Base-by-base conservation (phyloP, 495 filamentous ascomycete species). In the Schizothecium vesticola region DNA sequence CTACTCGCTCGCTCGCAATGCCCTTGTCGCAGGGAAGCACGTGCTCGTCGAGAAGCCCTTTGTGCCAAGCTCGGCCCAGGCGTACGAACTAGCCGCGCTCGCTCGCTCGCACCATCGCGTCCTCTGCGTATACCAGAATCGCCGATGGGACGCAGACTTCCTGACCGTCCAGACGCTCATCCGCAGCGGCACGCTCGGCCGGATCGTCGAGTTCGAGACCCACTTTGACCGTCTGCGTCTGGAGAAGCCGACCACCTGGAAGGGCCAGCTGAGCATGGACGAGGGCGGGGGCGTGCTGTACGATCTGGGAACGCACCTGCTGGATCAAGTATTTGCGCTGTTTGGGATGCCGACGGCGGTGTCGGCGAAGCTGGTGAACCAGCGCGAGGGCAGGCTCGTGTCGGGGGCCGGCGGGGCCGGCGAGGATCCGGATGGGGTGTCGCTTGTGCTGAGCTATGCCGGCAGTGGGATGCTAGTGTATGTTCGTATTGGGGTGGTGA, bases 31-130 rank as follows among this genome's bases (percentile, higher is more conserved):
- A 19, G 90, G 91, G 61, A 97, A 96, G 78, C 87, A 97, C 76
- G 90, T 96, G 24, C 83, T 97, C 26, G 88, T 92, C 56, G 94
- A 97, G 80, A 97, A 97, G 80, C 94, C 94, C 0, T 94, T 97
- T 77, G 89, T 91, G 9, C 88, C 90, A 12, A 91, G 89, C 5
- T 80, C 84, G 19, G 77, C 83, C 63, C 89, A 97, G 79, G 92
- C 92, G 11, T 81, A 88, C 55, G 82, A 88, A 70, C 86, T 97
- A 3, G 82, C 91, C 62, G 79, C 76, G 5, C 78, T 95, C 13
- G 88, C 94, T 1, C 79, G 85, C 68, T 82, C 87, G 72, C 80
- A 84, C 59, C 82, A 85, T 56, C 87, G 83, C 67, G 73, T 88
- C 58, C 77, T 97, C 36, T 91, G 90, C 59, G 91, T 97, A 23